phyloP scores from a whole-genome alignment of 495 filamentous ascomycete genomes.

The Cryomyces antarcticus region DNA sequence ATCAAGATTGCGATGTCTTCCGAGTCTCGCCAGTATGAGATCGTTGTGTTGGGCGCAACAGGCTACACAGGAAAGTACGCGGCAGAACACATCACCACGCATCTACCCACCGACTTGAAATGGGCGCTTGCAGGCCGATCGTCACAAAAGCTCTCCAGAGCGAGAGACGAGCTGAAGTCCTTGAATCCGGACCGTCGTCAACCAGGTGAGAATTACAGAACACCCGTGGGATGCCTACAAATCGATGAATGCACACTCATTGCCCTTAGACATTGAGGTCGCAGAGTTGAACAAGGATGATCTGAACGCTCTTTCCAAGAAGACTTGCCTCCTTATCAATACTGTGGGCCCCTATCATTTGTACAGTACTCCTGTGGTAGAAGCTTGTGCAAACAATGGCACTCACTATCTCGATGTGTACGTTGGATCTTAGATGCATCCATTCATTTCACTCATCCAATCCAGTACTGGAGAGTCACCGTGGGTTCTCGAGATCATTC shows the following conservation, averaged over 20 bases:
- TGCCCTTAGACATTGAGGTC: slow-evolving; percentile 34
- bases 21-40: slow-evolving; percentile 46
- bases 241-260: not conserved
- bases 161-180: slow-evolving; percentile 42
- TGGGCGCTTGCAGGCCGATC: slow-evolving; percentile 87
- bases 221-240: too few species aligned
- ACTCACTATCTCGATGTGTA: slow-evolving; percentile 75
- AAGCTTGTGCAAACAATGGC: slow-evolving; percentile 70
- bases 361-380: slow-evolving; percentile 62
- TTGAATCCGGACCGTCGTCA: slow-evolving; percentile 49
- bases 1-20: slow-evolving; percentile 12
- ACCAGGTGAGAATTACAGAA: slow-evolving; percentile 30
- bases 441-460: not conserved
- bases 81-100: slow-evolving; percentile 53
- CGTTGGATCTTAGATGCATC: not conserved
- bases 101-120: slow-evolving; percentile 58
- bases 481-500: slow-evolving; percentile 60
- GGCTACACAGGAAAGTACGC: slow-evolving; percentile 74
- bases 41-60: slow-evolving; percentile 65
- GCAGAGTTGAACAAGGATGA: slow-evolving; percentile 42
- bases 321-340: slow-evolving; percentile 59
- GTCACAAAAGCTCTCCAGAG: slow-evolving; percentile 41
- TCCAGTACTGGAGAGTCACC: slow-evolving; percentile 61
- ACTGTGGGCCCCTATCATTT: slow-evolving; percentile 68
- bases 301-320: slow-evolving; percentile 45